phyloP scores from a whole-genome alignment of 495 filamentous ascomycete species.

The Emericellopsis terricola region DNA sequence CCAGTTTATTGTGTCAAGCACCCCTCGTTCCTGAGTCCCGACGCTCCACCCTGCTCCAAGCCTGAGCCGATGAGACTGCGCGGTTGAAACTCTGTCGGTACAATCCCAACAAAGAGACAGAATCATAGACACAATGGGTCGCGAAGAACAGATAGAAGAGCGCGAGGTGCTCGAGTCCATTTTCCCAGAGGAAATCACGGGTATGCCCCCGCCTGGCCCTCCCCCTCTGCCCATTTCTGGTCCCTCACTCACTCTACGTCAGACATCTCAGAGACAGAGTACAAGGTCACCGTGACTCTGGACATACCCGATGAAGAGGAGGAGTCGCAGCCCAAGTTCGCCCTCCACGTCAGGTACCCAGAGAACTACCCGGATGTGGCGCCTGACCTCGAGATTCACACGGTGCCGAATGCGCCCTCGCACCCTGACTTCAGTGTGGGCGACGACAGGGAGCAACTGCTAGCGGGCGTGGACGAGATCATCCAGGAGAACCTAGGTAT shows the following conservation, averaged over 20 bases:
- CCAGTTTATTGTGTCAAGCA: too few relatives aligned
- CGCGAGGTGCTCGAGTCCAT: slow-evolving; percentile 95
- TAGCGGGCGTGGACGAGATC: slow-evolving; percentile 45
- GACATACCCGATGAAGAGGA: slow-evolving; percentile 45
- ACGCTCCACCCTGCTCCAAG: too few relatives aligned
- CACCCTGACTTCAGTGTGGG: slow-evolving; percentile 37
- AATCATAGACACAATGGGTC: slow-evolving; percentile 61
- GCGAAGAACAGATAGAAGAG: slow-evolving; percentile 89
- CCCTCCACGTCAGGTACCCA: slow-evolving; percentile 72
- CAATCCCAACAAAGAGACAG: too few relatives aligned
- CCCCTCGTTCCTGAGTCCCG: too few relatives aligned
- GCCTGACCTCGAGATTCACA: slow-evolving; percentile 57
- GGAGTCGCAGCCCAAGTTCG: slow-evolving; percentile 42
- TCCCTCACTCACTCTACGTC: slow-evolving; percentile 1
- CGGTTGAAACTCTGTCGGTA: too few relatives aligned
- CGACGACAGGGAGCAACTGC: slow-evolving; percentile 50
- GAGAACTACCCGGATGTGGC: slow-evolving; percentile 73
- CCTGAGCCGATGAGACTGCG: too few relatives aligned
- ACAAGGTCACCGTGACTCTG: slow-evolving; percentile 62
- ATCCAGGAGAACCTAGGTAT: slow-evolving; percentile 87
- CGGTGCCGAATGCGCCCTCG: slow-evolving; percentile 48
- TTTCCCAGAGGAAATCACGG: slow-evolving; percentile 93
- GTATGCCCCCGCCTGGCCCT: slow-evolving; percentile 19
- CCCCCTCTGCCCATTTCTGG: slow-evolving; percentile 6
- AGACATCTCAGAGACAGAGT: slow-evolving; percentile 81